These are phyloP conservation scores for Nannizziopsis arthrosporioides DNA, from an alignment of 2,329 filamentous ascomycete species.

Conservation along the genomic window DNA sequence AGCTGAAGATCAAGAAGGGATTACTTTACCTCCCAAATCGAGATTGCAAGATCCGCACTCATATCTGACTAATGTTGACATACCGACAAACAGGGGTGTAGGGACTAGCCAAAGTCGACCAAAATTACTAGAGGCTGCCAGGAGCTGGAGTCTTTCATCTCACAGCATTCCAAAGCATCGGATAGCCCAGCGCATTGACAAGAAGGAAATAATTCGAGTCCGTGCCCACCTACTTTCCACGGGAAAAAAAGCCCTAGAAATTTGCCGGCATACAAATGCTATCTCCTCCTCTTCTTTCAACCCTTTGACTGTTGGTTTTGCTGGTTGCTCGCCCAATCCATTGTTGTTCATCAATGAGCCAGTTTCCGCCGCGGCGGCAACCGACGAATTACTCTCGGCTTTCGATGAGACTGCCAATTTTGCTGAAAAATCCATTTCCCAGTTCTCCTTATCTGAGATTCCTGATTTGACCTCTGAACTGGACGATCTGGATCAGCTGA, in stretches of 20 bases:
- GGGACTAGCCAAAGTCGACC: background rate
- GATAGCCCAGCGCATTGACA: conserved; percentile 39
- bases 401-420: conserved; percentile 37
- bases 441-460: conserved; percentile 37
- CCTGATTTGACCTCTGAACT: conserved; percentile 36
- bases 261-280: conserved; percentile 53
- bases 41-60: background rate
- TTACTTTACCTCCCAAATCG: background rate
- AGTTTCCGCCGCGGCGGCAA: conserved; percentile 45
- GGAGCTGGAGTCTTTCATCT: conserved; percentile 50
- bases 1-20: background rate
- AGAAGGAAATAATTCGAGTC: conserved; percentile 69
- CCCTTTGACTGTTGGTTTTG: background rate
- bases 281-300: conserved; percentile 11
- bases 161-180: conserved; percentile 30
- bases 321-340: conserved; percentile 21
- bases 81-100: no score
- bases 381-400: conserved; percentile 38
- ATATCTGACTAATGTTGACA: background rate
- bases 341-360: conserved; percentile 35
- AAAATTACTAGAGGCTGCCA: conserved; percentile 26
- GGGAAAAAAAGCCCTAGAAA: conserved; percentile 80
- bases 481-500: conserved; percentile 34
- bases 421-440: conserved; percentile 35
- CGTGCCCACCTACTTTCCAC: conserved; percentile 66